A percentile compares a stretch with the other conserved stretches of the same genome.
These are phyloP conservation scores for Taphrina confusa DNA, from an alignment of 1,139 yeast genomes.

Conservation along the genomic window DNA sequence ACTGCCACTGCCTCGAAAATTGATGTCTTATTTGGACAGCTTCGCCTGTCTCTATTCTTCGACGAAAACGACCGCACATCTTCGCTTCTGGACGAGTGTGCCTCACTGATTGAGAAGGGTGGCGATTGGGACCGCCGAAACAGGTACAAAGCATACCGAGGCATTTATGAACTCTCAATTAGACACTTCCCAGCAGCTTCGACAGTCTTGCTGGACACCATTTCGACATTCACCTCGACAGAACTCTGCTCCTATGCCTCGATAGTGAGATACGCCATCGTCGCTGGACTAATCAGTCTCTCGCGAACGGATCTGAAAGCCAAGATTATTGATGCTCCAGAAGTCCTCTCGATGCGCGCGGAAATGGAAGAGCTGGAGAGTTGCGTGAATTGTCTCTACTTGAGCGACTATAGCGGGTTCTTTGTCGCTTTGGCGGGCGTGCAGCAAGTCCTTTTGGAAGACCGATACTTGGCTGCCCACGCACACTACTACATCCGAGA, in stretches of 20 bases:
- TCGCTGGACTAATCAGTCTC: constrained; percentile 79
- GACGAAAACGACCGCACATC: constrained; percentile 72
- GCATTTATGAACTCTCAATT: constrained; percentile 78
- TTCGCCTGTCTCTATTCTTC: constrained; percentile 84
- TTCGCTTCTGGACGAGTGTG: constrained; percentile 72
- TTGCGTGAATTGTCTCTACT: constrained; percentile 82
- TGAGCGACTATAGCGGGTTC: constrained; percentile 80
- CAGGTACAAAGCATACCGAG: constrained; percentile 86
- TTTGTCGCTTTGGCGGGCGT: constrained; percentile 78
- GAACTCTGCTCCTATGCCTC: constrained; percentile 88
- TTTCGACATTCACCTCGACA: constrained; percentile 94
- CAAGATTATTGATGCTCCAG: constrained; percentile 91
- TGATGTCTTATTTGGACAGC: constrained; percentile 75
- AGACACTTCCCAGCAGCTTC: constrained; percentile 86
- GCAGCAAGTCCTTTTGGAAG: constrained; percentile 70
- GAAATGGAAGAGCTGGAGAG: constrained; percentile 75
- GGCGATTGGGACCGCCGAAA: constrained; percentile 99
- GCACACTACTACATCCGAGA: constrained; percentile 84
- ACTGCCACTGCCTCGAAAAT: constrained; percentile 90
- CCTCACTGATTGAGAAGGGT: constrained; percentile 79
- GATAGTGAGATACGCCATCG: constrained; percentile 82
- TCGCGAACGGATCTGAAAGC: constrained; percentile 81
- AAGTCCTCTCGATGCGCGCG: constrained; percentile 76
- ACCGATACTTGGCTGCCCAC: constrained; percentile 77
- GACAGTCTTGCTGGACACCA: constrained; percentile 76